These are phyloP conservation scores for Combretum micranthum DNA, from an alignment of 345 rosid genomes.

Conservation along the genomic window DNA sequence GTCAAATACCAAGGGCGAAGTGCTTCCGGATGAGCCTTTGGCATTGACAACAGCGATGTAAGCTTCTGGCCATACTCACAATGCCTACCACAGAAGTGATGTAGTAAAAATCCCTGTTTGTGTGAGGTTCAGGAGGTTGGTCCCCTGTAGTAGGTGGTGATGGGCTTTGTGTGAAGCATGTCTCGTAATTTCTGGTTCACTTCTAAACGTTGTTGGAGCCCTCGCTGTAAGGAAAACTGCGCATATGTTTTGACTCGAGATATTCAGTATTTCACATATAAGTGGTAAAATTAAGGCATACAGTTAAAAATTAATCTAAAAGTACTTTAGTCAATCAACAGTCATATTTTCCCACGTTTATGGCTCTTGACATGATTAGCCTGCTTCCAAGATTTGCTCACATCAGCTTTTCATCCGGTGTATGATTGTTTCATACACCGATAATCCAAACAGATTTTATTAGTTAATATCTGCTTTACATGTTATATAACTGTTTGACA, in stretches of 20 bases:
- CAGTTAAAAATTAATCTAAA: no score
- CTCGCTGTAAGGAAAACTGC: slow-evolving; percentile 17
- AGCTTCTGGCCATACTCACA: slow-evolving; percentile 19
- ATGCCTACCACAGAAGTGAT: slow-evolving; percentile 13
- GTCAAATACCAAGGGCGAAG: not conserved
- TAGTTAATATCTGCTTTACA: no score
- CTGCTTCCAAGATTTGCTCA: no score
- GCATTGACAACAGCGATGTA: slow-evolving; percentile 9
- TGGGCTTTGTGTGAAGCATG: slow-evolving; percentile 5
- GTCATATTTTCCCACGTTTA: not conserved
- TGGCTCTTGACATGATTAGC: no score
- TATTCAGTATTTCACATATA: not conserved
- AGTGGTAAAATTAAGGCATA: no score
- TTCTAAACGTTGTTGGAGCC: slow-evolving; percentile 10
- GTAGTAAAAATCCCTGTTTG: slow-evolving; percentile 15
- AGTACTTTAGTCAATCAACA: no score
- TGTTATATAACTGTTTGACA: no score
- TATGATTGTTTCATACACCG: no score
- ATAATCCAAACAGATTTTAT: no score
- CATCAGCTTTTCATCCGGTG: no score
- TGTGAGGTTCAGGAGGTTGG: slow-evolving; percentile 9
- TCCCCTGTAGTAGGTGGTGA: slow-evolving; percentile 2
- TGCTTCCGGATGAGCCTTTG: slow-evolving; percentile 1
- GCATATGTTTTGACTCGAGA: not conserved
- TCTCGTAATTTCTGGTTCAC: slow-evolving; percentile 5